These are phyloP conservation scores for Tuber indicum DNA, from an alignment of 495 filamentous ascomycete species.

Conservation along the genomic window DNA sequence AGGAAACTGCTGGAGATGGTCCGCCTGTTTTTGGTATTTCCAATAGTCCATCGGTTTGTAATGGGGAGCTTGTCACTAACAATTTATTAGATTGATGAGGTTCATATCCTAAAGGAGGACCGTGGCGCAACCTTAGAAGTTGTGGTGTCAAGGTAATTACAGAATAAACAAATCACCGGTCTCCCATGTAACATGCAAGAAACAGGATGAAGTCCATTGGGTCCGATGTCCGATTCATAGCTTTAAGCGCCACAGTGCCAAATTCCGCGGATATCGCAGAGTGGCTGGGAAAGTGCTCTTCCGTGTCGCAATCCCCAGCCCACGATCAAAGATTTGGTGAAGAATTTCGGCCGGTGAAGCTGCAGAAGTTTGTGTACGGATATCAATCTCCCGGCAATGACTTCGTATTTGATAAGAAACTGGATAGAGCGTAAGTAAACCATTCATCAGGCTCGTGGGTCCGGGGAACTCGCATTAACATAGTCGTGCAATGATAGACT, in stretches of 20 bases:
- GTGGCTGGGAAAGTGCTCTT: slow-evolving; percentile 79
- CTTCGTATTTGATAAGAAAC: slow-evolving; percentile 75
- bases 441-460: not conserved
- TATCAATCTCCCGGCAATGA: slow-evolving; percentile 64
- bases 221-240: slow-evolving; percentile 80
- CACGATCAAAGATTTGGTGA: slow-evolving; percentile 77
- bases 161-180: not conserved
- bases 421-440: slow-evolving; percentile 58
- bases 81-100: slow-evolving; percentile 66
- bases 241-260: slow-evolving; percentile 86
- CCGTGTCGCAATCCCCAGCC: slow-evolving; percentile 62
- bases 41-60: not conserved
- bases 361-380: slow-evolving; percentile 83
- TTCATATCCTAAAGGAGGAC: slow-evolving; percentile 85
- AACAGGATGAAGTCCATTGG: slow-evolving; percentile 84
- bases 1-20: slow-evolving; percentile 73
- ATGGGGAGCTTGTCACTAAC: not conserved
- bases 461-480: not conserved
- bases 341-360: slow-evolving; percentile 77
- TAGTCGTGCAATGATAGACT: slow-evolving; percentile 47
- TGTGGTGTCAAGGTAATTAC: slow-evolving; percentile 61
- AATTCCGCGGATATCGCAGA: slow-evolving; percentile 84
- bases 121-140: slow-evolving; percentile 88
- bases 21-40: slow-evolving; percentile 63
- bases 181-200: not conserved